phyloP scores from a whole-genome alignment of 2,329 filamentous ascomycete genomes.

The Stachybotrys elegans region DNA sequence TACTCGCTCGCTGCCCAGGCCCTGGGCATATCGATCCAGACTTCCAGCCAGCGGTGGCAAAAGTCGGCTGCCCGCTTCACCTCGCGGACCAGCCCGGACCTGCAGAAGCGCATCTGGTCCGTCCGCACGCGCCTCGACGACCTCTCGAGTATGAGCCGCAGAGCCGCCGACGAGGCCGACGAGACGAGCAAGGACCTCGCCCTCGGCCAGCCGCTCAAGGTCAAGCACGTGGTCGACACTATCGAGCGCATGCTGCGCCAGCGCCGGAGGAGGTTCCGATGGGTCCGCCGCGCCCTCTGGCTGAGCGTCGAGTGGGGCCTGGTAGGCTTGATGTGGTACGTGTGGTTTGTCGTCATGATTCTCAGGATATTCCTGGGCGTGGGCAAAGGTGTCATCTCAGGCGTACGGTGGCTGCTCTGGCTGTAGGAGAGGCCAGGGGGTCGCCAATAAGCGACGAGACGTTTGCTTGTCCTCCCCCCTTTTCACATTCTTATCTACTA shows the following conservation, averaged over 20 bases:
- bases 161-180: conserved; percentile 73
- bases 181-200: conserved; percentile 71
- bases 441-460: too few species aligned
- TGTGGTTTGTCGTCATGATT: conserved; percentile 84
- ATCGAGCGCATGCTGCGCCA: conserved; percentile 72
- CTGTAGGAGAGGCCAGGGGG: conserved; percentile 38
- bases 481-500: too few species aligned
- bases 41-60: conserved; percentile 51
- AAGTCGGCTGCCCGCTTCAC: conserved; percentile 55
- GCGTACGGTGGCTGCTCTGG: conserved; percentile 81
- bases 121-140: conserved; percentile 46
- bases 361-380: conserved; percentile 60
- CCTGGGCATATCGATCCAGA: conserved; percentile 40
- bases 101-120: conserved; percentile 42
- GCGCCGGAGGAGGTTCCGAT: conserved; percentile 62
- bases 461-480: too few species aligned
- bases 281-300: conserved; percentile 73
- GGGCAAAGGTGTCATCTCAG: conserved; percentile 52
- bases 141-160: conserved; percentile 56
- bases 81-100: conserved; percentile 48
- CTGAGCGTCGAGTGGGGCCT: conserved; percentile 82
- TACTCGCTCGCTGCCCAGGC: conserved; percentile 50
- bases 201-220: conserved; percentile 69
- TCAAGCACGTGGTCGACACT: conserved; percentile 74
- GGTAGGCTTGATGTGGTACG: conserved; percentile 87